Evolutionary conservation across 2,329 filamentous ascomycete genomes (phyloP).

Genomic region (Polytolypa hystricis): DNA sequence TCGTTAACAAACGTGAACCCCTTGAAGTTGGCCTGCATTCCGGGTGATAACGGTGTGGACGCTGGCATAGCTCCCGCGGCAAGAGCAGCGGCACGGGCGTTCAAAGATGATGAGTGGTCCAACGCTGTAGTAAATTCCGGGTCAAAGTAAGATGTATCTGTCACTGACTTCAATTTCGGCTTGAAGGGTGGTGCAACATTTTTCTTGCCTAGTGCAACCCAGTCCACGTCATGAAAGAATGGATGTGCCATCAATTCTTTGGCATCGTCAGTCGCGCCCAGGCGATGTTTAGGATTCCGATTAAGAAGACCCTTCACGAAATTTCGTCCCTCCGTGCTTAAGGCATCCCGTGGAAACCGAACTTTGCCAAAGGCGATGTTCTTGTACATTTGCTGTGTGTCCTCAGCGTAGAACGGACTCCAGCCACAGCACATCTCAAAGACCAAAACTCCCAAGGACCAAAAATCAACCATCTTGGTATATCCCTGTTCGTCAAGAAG

Average conservation of each 20-base stretch:
- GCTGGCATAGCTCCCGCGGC: conserved; percentile 71
- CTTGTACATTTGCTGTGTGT: conserved; percentile 99
- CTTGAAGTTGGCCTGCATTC: conserved; percentile 95
- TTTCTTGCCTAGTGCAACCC: conserved; percentile 79
- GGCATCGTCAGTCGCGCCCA: conserved; percentile 83
- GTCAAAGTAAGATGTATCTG: conserved; percentile 96
- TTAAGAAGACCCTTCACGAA: conserved; percentile 97
- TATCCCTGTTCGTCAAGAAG: conserved; percentile 93
- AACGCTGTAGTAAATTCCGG: conserved; percentile 95
- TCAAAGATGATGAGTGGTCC: conserved; percentile 75
- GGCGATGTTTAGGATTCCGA: conserved; percentile 87
- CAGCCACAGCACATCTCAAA: conserved; percentile 99
- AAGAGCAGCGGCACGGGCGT: conserved; percentile 77
- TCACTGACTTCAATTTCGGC: conserved; percentile 89
- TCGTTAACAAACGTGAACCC: conserved; percentile 99
- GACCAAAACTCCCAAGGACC: conserved; percentile 92
- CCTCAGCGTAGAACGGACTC: conserved; percentile 98
- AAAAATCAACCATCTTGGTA: conserved; percentile 99
- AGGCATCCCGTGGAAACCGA: conserved; percentile 83
- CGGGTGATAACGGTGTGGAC: conserved; percentile 85
- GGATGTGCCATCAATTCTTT: conserved; percentile 88
- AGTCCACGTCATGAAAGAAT: conserved; percentile 92
- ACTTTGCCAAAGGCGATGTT: conserved; percentile 99
- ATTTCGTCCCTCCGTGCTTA: conserved; percentile 89
- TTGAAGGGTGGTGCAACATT: conserved; percentile 94